Evolutionary conservation across 345 rosid species (phyloP).

Genomic region (Passiflora organensis): DNA sequence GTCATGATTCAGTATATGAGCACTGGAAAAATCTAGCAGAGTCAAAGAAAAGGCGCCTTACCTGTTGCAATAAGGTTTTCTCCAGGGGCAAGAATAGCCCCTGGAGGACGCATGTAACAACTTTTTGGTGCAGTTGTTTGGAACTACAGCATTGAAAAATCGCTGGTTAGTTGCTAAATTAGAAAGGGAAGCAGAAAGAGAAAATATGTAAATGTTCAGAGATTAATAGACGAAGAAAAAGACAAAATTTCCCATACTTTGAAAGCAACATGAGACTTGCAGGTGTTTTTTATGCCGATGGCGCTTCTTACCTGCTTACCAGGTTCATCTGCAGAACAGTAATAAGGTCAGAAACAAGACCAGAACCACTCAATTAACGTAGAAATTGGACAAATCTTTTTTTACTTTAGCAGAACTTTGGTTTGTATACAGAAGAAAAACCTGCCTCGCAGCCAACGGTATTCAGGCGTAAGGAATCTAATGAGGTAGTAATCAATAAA

Average conservation of each 20-base stretch:
- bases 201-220: neutral
- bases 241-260: constrained; percentile 15
- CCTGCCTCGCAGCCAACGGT: too few species aligned
- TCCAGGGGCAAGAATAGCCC: constrained; percentile 32
- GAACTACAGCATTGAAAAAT: constrained; percentile 11
- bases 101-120: constrained; percentile 36
- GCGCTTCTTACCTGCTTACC: constrained; percentile 34
- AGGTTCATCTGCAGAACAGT: constrained; percentile 25
- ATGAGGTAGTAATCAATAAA: too few species aligned
- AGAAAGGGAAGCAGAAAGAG: neutral
- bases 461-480: too few species aligned
- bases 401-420: too few species aligned
- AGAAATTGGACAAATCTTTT: too few species aligned
- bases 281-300: constrained; percentile 28
- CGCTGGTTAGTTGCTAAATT: neutral
- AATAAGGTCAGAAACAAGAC: neutral
- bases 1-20: neutral
- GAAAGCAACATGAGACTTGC: constrained; percentile 32
- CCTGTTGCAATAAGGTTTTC: constrained; percentile 33
- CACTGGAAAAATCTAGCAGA: neutral
- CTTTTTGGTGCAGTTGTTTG: constrained; percentile 37
- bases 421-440: too few species aligned
- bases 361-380: too few species aligned
- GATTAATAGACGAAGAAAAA: neutral
- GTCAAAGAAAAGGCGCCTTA: constrained; percentile 1